Base-by-base conservation (phyloP, 2,329 filamentous ascomycete species). In the Trichoderma asperellum region DNA sequence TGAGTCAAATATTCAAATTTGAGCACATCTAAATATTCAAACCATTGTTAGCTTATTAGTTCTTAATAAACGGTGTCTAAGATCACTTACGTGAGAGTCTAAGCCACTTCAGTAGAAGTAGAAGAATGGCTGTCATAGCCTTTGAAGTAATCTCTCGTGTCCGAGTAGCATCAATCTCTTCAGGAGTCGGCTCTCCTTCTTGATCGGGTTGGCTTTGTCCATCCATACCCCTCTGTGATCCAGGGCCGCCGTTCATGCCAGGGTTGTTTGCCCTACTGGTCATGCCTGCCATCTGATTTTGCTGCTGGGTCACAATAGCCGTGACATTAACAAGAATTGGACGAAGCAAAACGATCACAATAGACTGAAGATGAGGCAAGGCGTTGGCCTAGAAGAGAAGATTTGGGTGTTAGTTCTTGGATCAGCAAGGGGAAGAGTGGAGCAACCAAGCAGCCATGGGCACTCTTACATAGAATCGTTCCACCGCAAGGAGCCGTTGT, bases 1-100 rank as follows among this genome's bases (percentile, higher is more conserved):
- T 99, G 96, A 0, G 94, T 95, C 76, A 99, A 83, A 76, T 97
- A 98, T 80, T 99, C 96, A 74, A 96, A 97, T 77, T 97, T 97
- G 73, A 99, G 83, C 34, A 98, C 88, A 77, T 99, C 93, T 96
- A 71, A 16, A 27, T 24, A 12, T 24, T 49, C 40, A n/a, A n/a
- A 16, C 40, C 10, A 18, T 40, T 24, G 58, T 49, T 35, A 57
- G 12, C 7, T 27, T 56, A 53, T 4, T 18, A 24, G 7, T 52
- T 12, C 47, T 27, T 4, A 18, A 58, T 47, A 35, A 27, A 21
- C 6, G 4, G 4, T 18, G n/a, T 12, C n/a, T 35, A 11, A 35
- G 14, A 34, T 24, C 14, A 78, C 92, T 84, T 83, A 96, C 93
- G 96, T 69, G 94, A 97, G 66, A 97, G 84, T 78, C 97, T 96